Evolutionary conservation across 1,139 yeast species (phyloP), one percentile per base, ranked within the genome.

Genomic region (Torulaspora pretoriensis): DNA sequence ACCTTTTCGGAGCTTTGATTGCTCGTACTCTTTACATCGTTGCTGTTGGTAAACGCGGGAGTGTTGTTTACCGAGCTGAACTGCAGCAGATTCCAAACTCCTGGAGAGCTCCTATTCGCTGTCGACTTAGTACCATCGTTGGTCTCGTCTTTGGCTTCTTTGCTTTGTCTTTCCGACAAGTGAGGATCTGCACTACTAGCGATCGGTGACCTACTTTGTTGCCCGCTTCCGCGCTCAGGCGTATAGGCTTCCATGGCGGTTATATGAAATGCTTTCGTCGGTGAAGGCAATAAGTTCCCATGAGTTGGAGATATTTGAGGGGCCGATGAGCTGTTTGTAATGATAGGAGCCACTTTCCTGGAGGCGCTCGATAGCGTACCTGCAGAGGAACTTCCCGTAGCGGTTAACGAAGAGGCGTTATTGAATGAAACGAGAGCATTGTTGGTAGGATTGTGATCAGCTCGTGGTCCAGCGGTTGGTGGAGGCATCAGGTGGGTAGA

Each of bases 171-270:
- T 13, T 29, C 32, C 8, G 32, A 14, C n/a, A 29, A 10, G n/a
- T 14, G 14, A 8, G 32, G 19, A 5, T 29, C 32, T 6, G 32
- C 22, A 22, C 19, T 29, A 35, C 35, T 26, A 19, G 42, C 25
- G 30, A 35, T 31, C 13, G 64, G 64, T 2, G 64, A 58, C 31
- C 50, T 52, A 22, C 48, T 57, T 47, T 57, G 64, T 35, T 65
- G 65, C 38, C 73, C 71, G 23, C 78, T 72, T 1, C 92, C 92
- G 40, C 94, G 68, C 55, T 84, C 94, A 1, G 95, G 94, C 0
- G 95, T 85, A 56, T 82, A 84, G 1, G 94, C 92, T 61, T 84
- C 94, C 49, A 82, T 69, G 6, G 87, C 86, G 24, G 78, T 72
- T 13, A 80, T 73, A 38, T 69, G 69, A 49, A 68, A 70, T 43